A percentile compares a stretch with the other conserved stretches of the same genome.
phyloP scores from a whole-genome alignment of 106 monocot genomes.

The Dioscorea zingiberensis region DNA sequence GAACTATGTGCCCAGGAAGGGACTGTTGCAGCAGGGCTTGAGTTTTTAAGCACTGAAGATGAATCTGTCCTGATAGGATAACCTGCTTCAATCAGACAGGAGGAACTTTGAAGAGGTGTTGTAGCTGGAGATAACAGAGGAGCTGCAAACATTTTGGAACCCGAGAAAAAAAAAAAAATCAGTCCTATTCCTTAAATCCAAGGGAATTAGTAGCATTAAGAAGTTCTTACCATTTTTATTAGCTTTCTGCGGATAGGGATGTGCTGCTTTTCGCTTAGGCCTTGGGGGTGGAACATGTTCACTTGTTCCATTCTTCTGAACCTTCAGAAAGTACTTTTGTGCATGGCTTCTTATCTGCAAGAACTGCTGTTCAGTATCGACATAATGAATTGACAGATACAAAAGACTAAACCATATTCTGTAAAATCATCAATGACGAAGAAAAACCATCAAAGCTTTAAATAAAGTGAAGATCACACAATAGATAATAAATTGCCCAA shows the following conservation, averaged over 20 bases:
- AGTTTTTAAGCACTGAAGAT: conserved; percentile 51
- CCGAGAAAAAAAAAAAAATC: no score
- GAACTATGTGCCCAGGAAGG: conserved; percentile 59
- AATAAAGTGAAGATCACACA: no score
- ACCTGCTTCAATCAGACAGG: conserved; percentile 40
- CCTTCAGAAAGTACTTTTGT: conserved; percentile 97
- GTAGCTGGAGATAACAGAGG: conserved; percentile 35
- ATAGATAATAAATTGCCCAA: no score
- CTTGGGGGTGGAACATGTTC: conserved; percentile 98
- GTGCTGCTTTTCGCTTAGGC: conserved; percentile 96
- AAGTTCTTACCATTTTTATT: conserved; percentile 68
- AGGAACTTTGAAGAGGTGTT: conserved; percentile 41
- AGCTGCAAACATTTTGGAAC: conserved; percentile 15
- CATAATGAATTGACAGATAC: not conserved
- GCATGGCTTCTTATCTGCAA: conserved; percentile 96
- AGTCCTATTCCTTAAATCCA: no score
- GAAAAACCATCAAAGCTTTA: no score
- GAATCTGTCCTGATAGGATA: conserved; percentile 43
- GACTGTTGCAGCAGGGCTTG: conserved; percentile 32
- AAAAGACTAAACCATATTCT: not conserved
- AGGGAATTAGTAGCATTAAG: not conserved
- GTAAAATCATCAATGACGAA: no score
- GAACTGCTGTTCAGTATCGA: not conserved
- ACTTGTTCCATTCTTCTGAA: conserved; percentile 92
- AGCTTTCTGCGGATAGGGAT: conserved; percentile 96